These are phyloP conservation scores for Aspergillus luchuensis DNA, from an alignment of 2,329 filamentous ascomycete species.

Conservation along the genomic window DNA sequence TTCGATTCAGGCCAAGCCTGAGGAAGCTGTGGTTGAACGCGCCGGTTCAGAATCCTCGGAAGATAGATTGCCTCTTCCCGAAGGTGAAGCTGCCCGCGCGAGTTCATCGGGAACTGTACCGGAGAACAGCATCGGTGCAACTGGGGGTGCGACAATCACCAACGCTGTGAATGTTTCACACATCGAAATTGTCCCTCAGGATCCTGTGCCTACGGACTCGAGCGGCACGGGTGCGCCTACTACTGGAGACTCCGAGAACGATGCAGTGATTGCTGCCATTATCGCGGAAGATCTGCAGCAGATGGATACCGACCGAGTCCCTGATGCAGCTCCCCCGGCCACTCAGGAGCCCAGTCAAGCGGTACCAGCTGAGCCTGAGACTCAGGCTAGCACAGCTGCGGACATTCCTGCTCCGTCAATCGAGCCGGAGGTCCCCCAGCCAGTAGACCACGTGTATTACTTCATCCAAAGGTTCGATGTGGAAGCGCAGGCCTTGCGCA, in stretches of 20 bases:
- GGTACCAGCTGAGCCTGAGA: constrained; percentile 16
- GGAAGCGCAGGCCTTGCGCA: constrained; percentile 47
- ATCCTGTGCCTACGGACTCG: neutral
- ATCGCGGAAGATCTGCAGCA: constrained; percentile 34
- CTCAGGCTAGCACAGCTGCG: constrained; percentile 19
- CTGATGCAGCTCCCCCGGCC: constrained; percentile 1
- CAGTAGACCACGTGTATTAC: constrained; percentile 46
- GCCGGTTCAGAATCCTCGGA: constrained; percentile 28
- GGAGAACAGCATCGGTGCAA: neutral
- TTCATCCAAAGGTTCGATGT: constrained; percentile 57
- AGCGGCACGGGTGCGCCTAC: neutral
- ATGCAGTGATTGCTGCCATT: constrained; percentile 32
- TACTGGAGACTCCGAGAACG: constrained; percentile 19
- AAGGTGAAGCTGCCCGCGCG: constrained; percentile 27
- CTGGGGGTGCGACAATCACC: neutral
- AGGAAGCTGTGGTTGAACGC: constrained; percentile 34
- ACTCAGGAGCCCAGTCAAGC: constrained; percentile 12
- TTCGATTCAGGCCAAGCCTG: constrained; percentile 31
- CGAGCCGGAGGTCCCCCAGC: constrained; percentile 26
- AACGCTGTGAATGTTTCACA: neutral
- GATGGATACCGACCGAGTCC: constrained; percentile 20
- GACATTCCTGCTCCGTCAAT: constrained; percentile 10
- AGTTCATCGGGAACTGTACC: constrained; percentile 30
- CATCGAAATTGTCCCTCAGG: neutral
- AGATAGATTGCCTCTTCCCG: constrained; percentile 17